Evolutionary conservation across 2,329 filamentous ascomycete genomes (phyloP).

Genomic region (Botrytis sinoallii): DNA sequence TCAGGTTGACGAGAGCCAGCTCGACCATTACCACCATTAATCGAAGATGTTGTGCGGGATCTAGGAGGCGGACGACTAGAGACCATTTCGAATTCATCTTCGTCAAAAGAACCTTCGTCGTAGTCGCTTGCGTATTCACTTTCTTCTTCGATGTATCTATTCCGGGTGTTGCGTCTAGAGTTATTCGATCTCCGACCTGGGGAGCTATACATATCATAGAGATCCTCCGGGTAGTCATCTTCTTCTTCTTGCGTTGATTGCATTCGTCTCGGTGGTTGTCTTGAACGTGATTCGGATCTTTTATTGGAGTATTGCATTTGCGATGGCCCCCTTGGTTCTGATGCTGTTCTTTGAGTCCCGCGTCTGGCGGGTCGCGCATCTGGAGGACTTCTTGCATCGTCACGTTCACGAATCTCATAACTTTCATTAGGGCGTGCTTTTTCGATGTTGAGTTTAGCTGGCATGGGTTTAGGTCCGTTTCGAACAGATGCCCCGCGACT

Average conservation of each 20-base stretch:
- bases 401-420: slow-evolving; percentile 35
- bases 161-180: slow-evolving; percentile 42
- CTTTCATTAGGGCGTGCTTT: slow-evolving; percentile 48
- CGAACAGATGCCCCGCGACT: slow-evolving; percentile 59
- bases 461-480: slow-evolving; percentile 58
- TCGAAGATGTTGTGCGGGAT: slow-evolving; percentile 40
- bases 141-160: slow-evolving; percentile 75
- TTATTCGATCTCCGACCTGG: slow-evolving; percentile 41
- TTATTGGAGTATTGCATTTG: slow-evolving; percentile 37
- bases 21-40: slow-evolving; percentile 39
- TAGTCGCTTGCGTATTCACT: slow-evolving; percentile 73
- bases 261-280: slow-evolving; percentile 26
- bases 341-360: slow-evolving; percentile 49
- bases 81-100: slow-evolving; percentile 78
- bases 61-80: slow-evolving; percentile 46
- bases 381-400: slow-evolving; percentile 38
- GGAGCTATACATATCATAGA: slow-evolving; percentile 63
- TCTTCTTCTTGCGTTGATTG: slow-evolving; percentile 49
- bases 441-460: slow-evolving; percentile 62
- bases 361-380: slow-evolving; percentile 33
- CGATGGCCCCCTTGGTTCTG: slow-evolving; percentile 48
- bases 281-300: slow-evolving; percentile 32
- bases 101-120: slow-evolving; percentile 67
- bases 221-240: slow-evolving; percentile 57
- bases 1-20: slow-evolving; percentile 61